Evolutionary conservation across 371 early-diverging fungal species (phyloP), one percentile per base, ranked within the genome.

Genomic region (Mucor saturninus): DNA sequence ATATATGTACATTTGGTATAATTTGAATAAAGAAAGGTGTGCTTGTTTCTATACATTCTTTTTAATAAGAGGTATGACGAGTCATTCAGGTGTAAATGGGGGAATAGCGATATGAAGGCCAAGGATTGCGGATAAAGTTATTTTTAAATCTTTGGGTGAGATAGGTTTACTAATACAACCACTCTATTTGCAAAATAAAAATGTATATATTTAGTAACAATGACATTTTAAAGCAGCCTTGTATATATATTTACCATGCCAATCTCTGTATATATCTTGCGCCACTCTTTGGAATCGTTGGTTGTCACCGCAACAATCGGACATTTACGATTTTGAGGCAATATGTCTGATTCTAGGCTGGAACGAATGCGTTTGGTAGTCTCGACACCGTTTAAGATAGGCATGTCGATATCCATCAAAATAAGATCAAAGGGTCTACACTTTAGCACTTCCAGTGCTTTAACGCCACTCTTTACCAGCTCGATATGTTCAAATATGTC

Each of bases 261-360:
- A 50, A 64, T 62, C 5, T 68, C 62, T 14, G 56, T 59, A 49
- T 79, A 79, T 6, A 56, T 46, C 15, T 65, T 62, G 11, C 64
- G 58, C 73, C 71, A 71, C 26, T 63, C 58, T 2, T 56, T 32
- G 0, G 76, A 69, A 49, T 77, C 81, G 48, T 82, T 81, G 52
- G 90, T 88, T n/a, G 90, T 88, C 26, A 88, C 84, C 5, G 90
- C 90, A 15, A 90, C 81, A 54, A 90, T 88, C 30, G 88, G 89
- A 21, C 83, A 73, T 6, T 56, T 71, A 48, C 77, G 73, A 69
- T 88, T 88, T 54, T 71, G 74, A n/a, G 67, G 60, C 43, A 85
- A 63, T 32, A 87, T 75, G 50, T 73, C 70, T 54, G 74, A 65
- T 48, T 80, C 77, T 7, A 71, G 57, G 3, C 57, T 62, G 31